Conservation (phyloP, 2,329 filamentous ascomycete genomes). For the Cordyceps javanica region DNA sequence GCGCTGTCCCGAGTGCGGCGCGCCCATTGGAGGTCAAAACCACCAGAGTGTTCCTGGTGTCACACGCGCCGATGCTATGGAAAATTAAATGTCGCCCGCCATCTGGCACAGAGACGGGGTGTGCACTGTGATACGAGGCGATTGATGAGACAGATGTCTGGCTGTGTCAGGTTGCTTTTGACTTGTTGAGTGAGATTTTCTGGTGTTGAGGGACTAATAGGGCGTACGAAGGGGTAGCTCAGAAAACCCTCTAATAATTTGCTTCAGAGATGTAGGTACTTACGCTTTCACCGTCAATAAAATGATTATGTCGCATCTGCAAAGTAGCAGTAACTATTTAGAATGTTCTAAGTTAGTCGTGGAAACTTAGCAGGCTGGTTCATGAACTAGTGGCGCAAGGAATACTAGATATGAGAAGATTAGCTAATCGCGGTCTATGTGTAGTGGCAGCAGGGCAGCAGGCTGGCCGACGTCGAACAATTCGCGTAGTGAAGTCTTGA, state of each 20-base stretch:
- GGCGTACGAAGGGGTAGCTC: neutral
- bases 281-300: neutral
- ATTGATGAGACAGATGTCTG: neutral
- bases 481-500: too few species aligned
- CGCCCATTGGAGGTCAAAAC: conserved; percentile 46
- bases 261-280: neutral
- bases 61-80: conserved; percentile 28
- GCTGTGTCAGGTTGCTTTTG: neutral
- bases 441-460: too few species aligned
- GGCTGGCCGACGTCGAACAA: too few species aligned
- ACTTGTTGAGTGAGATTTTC: neutral
- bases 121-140: neutral
- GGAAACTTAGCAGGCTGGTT: neutral
- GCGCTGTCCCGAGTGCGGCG: conserved; percentile 57
- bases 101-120: neutral
- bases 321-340: neutral
- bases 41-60: conserved; percentile 47
- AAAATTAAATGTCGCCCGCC: neutral
- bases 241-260: neutral
- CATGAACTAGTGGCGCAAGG: too few species aligned
- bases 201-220: neutral
- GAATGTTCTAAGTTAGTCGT: neutral
- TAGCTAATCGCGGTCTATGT: too few species aligned
- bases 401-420: too few species aligned
- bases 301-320: neutral